Evolutionary conservation across 108 stramenopile genomes (phyloP), one percentile per base, ranked within the genome.

Genomic region (Nitzschia sp.): DNA sequence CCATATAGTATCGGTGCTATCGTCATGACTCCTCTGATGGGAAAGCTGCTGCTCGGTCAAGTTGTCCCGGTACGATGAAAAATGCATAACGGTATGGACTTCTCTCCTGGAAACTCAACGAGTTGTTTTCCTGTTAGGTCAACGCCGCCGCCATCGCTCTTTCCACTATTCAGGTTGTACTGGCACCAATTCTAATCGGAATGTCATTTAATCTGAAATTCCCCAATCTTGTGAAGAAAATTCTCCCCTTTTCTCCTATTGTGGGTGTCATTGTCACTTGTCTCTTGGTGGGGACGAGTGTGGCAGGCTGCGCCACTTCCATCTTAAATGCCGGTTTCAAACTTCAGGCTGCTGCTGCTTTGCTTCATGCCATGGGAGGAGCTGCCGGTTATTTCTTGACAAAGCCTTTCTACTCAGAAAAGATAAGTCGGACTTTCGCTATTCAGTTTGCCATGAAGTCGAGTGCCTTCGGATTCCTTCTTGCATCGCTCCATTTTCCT

Each of bases 381-480:
- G 31, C 23, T 34, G 32, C 15, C 8, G 48, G 47, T 18, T 64
- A 64, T 19, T 53, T 81, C 13, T 71, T 82, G n/a, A 59, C 42
- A 36, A n/a, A 27, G 9, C 45, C 81, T 55, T 77, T 77, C 24
- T 85, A 83, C 68, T 76, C 70, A 1, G 82, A 85, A 54, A 71
- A 73, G 33, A 66, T 73, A 5, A 68, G 73, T 45, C 76, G 85
- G 27, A 85, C 85, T 42, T 83, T 85, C 80, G 85, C 85, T 47
- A 85, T 85, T 51, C 82, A 85, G 54, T 83, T 82, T 1, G 67
- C 82, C 55, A 85, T 85, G 85, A 83, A 85, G 64, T 82, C 80
- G 3, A 76, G 77, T 26, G 85, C 85, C 5, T 85, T 85, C 51
- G 85, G 85, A 0, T 85, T 83, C 74, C 74, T 85, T 24, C 63